These are phyloP conservation scores for Symbiodinium natans DNA, from an alignment of 73 alveolate species.

Conservation along the genomic window DNA sequence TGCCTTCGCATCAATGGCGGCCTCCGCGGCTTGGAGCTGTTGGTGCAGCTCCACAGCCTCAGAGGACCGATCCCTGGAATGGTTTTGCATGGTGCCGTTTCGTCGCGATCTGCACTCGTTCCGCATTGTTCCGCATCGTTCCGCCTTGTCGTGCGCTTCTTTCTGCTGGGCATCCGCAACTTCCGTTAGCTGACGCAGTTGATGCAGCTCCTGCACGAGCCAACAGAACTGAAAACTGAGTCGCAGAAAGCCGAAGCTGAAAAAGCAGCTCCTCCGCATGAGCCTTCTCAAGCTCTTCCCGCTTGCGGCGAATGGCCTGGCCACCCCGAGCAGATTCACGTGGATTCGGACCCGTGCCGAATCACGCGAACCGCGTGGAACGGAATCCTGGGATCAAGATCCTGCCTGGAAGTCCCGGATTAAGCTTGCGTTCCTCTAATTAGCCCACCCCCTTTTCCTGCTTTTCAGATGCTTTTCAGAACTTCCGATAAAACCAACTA, in stretches of 20 bases:
- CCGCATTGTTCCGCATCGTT: not conserved
- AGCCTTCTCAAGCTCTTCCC: slow-evolving; percentile 42
- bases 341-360: too few relatives aligned
- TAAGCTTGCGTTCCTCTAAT: too few relatives aligned
- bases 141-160: slow-evolving; percentile 64
- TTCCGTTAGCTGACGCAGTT: slow-evolving; percentile 39
- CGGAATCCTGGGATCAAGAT: too few relatives aligned
- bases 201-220: not conserved
- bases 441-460: too few relatives aligned
- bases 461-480: too few relatives aligned
- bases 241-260: not conserved
- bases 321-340: too few relatives aligned
- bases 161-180: slow-evolving; percentile 66
- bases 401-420: too few relatives aligned
- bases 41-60: slow-evolving; percentile 37
- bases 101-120: too few relatives aligned
- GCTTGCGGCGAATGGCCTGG: slow-evolving; percentile 34
- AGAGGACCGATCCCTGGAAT: not conserved
- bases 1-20: slow-evolving; percentile 75
- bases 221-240: not conserved
- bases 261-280: slow-evolving; percentile 36
- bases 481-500: too few relatives aligned
- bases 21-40: slow-evolving; percentile 50
- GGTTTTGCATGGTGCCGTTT: too few relatives aligned
- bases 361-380: too few relatives aligned